Conservation (phyloP, 345 rosid species). For the Noccaea bulbosa region DNA sequence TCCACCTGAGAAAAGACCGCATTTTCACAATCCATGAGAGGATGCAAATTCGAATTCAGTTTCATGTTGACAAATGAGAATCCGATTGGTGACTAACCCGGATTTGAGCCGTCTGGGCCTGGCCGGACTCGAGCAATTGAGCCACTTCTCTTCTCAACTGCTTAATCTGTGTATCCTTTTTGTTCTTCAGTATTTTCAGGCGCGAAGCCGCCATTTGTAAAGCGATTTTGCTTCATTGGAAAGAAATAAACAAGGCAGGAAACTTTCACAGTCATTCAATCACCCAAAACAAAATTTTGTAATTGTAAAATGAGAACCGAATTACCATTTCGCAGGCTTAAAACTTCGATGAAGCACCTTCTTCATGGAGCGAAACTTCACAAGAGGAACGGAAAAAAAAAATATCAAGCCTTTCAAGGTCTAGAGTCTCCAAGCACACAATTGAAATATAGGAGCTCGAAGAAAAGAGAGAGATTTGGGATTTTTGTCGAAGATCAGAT, state of each 20-base stretch:
- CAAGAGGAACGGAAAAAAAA: background rate
- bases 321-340: conserved; percentile 84
- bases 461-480: conserved; percentile 3
- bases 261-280: background rate
- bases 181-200: conserved; percentile 74
- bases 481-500: background rate
- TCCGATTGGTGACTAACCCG: conserved; percentile 50
- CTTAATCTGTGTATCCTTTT: conserved; percentile 65
- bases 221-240: conserved; percentile 67
- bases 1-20: conserved; percentile 62
- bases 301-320: background rate
- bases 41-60: background rate
- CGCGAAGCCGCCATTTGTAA: conserved; percentile 79
- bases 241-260: background rate
- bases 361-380: conserved; percentile 12
- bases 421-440: conserved; percentile 1
- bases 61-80: background rate
- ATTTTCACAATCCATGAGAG: background rate
- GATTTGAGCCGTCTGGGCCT: conserved; percentile 81
- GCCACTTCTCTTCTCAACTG: conserved; percentile 80
- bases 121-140: conserved; percentile 78
- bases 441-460: background rate
- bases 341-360: conserved; percentile 79
- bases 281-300: background rate
- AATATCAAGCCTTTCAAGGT: conserved; percentile 13